These are phyloP conservation scores for Acanthamoeba royreba DNA, from an alignment of 208 protist species.

Conservation along the genomic window DNA sequence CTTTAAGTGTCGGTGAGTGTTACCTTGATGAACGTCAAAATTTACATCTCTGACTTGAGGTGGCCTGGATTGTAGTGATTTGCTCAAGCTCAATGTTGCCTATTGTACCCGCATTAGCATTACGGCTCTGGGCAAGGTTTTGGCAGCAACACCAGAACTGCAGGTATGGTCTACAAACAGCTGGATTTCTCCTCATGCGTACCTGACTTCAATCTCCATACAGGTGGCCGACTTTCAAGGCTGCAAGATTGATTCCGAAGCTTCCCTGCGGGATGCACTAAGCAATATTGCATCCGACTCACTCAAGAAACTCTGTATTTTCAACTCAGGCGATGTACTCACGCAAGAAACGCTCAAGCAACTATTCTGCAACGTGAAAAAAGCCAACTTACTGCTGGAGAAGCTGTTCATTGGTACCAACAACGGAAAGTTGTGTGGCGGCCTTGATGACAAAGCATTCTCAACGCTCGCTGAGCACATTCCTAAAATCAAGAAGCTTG, in stretches of 20 bases:
- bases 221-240: background rate
- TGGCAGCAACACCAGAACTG: background rate
- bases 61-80: background rate
- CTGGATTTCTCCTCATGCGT: background rate
- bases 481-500: background rate
- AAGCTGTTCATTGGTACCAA: background rate
- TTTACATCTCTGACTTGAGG: background rate
- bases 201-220: background rate
- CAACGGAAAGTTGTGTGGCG: background rate
- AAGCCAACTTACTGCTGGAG: background rate
- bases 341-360: background rate
- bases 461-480: background rate
- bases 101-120: background rate
- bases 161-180: background rate
- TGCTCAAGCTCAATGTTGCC: background rate
- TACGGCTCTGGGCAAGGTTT: background rate
- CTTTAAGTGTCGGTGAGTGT: background rate
- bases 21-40: background rate
- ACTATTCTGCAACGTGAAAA: background rate
- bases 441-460: background rate
- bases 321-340: background rate
- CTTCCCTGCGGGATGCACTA: background rate
- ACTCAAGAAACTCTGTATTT: background rate
- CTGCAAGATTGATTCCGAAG: background rate
- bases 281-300: background rate